Conservation (phyloP, 2,329 filamentous ascomycete genomes). For the Amylocarpus encephaloides region DNA sequence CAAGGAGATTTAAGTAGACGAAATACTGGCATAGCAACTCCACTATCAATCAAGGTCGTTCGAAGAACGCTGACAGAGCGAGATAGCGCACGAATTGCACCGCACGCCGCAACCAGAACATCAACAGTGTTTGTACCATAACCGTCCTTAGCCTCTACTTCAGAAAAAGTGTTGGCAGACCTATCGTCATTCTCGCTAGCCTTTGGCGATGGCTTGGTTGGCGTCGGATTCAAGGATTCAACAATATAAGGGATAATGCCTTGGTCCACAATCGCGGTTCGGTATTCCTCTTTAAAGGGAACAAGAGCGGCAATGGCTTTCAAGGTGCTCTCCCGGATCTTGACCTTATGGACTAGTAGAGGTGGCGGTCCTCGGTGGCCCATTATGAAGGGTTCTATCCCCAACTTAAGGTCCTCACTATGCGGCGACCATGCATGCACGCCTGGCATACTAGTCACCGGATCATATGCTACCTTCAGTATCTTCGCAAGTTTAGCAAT, state of each 20-base stretch:
- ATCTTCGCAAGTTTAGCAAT: slow-evolving; percentile 57
- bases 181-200: slow-evolving; percentile 34
- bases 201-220: slow-evolving; percentile 41
- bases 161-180: slow-evolving; percentile 18
- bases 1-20: slow-evolving; percentile 68
- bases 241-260: slow-evolving; percentile 78
- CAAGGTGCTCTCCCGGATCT: slow-evolving; percentile 67
- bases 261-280: slow-evolving; percentile 74
- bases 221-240: slow-evolving; percentile 66
- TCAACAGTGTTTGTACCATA: slow-evolving; percentile 68
- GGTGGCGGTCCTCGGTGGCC: slow-evolving; percentile 57
- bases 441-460: slow-evolving; percentile 40
- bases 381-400: slow-evolving; percentile 40
- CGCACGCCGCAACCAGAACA: slow-evolving; percentile 80
- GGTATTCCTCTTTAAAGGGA: slow-evolving; percentile 74
- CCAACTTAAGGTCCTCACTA: slow-evolving; percentile 11
- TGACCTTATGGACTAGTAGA: slow-evolving; percentile 61
- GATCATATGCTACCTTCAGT: slow-evolving; percentile 61
- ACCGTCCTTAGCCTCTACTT: slow-evolving; percentile 29
- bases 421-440: slow-evolving; percentile 49
- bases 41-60: slow-evolving; percentile 81
- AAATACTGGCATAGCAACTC: slow-evolving; percentile 71
- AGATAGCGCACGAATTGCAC: slow-evolving; percentile 72
- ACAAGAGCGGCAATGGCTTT: slow-evolving; percentile 77
- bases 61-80: slow-evolving; percentile 78